Percentiles rank a stretch among this genome's conserved stretches.
Conservation (phyloP, 441 rosid genomes). For the Populus hybrid region DNA sequence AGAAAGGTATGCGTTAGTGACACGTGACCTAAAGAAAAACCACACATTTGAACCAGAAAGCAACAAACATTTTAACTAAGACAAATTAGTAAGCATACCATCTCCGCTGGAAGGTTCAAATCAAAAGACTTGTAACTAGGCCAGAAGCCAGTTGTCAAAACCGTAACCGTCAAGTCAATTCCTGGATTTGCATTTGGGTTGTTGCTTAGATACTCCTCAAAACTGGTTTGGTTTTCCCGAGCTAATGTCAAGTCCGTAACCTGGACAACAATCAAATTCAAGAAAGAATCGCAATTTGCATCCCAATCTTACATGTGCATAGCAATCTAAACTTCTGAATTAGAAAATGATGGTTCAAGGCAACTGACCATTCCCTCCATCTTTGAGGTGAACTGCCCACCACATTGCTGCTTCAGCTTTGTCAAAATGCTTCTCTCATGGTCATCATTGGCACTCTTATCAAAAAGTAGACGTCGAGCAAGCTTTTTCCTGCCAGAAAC, state of each 20-base stretch:
- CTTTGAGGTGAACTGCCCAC: constrained; percentile 95
- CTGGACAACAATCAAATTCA: constrained; percentile 30
- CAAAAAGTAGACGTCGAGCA: constrained; percentile 87
- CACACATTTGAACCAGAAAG: background rate
- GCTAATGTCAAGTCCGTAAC: constrained; percentile 98
- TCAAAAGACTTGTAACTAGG: constrained; percentile 97
- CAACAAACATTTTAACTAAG: background rate
- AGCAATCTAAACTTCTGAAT: background rate
- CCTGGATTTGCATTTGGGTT: constrained; percentile 77
- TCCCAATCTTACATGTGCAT: background rate
- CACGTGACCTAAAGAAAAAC: background rate
- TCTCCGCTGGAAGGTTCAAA: constrained; percentile 89
- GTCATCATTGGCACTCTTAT: constrained; percentile 95
- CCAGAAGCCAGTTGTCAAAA: constrained; percentile 97
- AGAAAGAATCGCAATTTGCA: background rate
- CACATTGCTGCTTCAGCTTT: constrained; percentile 94
- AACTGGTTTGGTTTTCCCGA: constrained; percentile 76
- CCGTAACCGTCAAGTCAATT: constrained; percentile 91
- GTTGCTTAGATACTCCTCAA: constrained; percentile 72
- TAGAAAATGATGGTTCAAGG: constrained; percentile 5
- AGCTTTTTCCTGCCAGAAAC: constrained; percentile 66
- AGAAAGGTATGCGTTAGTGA: background rate
- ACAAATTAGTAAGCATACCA: constrained; percentile 45
- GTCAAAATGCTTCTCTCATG: constrained; percentile 94
- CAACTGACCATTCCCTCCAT: constrained; percentile 98